Conservation (phyloP, 495 filamentous ascomycete genomes). For the Aspergillus indologenus region DNA sequence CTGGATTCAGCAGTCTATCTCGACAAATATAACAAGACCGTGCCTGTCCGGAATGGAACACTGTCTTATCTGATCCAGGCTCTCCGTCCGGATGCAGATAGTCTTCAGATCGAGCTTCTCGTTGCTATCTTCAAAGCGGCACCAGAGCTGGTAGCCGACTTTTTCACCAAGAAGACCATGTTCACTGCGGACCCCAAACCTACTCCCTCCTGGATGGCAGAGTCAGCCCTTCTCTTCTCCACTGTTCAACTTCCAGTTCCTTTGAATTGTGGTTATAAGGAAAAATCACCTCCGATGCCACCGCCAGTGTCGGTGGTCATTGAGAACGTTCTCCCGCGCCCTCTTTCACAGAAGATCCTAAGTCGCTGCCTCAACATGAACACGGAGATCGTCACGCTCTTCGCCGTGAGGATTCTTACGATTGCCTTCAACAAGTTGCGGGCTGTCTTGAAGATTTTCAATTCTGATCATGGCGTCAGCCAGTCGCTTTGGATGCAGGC, state of each 20-base stretch:
- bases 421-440: slow-evolving; percentile 76
- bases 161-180: slow-evolving; percentile 72
- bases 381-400: slow-evolving; percentile 71
- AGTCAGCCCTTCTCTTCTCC: slow-evolving; percentile 80
- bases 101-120: slow-evolving; percentile 76
- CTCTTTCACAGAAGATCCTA: slow-evolving; percentile 71
- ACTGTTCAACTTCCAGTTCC: slow-evolving; percentile 71
- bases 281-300: slow-evolving; percentile 52
- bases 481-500: slow-evolving; percentile 64
- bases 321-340: slow-evolving; percentile 83
- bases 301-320: slow-evolving; percentile 73
- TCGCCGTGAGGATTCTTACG: slow-evolving; percentile 73
- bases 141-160: slow-evolving; percentile 81
- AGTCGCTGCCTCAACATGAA: slow-evolving; percentile 74
- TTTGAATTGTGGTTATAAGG: slow-evolving; percentile 61
- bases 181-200: slow-evolving; percentile 90
- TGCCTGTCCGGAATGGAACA: slow-evolving; percentile 72
- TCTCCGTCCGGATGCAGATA: slow-evolving; percentile 80
- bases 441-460: slow-evolving; percentile 44
- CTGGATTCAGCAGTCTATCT: slow-evolving; percentile 65
- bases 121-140: slow-evolving; percentile 73
- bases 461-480: slow-evolving; percentile 33
- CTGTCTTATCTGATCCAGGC: slow-evolving; percentile 71
- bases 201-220: slow-evolving; percentile 90
- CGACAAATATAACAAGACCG: slow-evolving; percentile 58